Conservation (phyloP, 2,329 filamentous ascomycete species). For the Hypoxylon sp. region DNA sequence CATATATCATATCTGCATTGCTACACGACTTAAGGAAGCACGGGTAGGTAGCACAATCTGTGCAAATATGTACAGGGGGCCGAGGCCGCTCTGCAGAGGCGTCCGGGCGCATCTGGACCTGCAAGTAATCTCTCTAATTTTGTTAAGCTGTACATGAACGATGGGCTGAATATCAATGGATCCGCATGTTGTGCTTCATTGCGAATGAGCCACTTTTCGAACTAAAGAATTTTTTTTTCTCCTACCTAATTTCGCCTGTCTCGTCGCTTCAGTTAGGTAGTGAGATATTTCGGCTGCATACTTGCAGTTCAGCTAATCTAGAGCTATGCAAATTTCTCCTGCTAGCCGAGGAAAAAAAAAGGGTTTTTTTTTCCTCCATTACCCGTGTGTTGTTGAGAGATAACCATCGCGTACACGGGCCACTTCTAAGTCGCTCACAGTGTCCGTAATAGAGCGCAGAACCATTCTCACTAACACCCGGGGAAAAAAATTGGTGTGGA, state of each 20-base stretch:
- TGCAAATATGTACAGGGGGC: slow-evolving; percentile 27
- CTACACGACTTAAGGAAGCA: slow-evolving; percentile 14
- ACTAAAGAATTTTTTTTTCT: slow-evolving; percentile 36
- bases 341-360: slow-evolving; percentile 28
- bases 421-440: slow-evolving; percentile 25
- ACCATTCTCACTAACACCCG: slow-evolving; percentile 1
- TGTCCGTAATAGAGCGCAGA: slow-evolving; percentile 21
- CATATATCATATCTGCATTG: slow-evolving; percentile 40
- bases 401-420: slow-evolving; percentile 11
- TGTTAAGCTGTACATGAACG: slow-evolving; percentile 41
- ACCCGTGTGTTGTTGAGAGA: slow-evolving; percentile 32
- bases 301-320: slow-evolving; percentile 30
- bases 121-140: slow-evolving; percentile 45
- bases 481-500: neutral
- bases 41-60: slow-evolving; percentile 18
- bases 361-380: slow-evolving; percentile 22
- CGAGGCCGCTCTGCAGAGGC: slow-evolving; percentile 42
- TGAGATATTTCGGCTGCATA: slow-evolving; percentile 30
- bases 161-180: slow-evolving; percentile 42
- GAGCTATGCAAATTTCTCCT: slow-evolving; percentile 36
- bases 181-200: slow-evolving; percentile 42
- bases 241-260: slow-evolving; percentile 36
- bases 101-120: slow-evolving; percentile 46
- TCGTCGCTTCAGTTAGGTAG: slow-evolving; percentile 18
- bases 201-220: slow-evolving; percentile 38